Percentiles rank a stretch among this genome's conserved stretches.
These are phyloP conservation scores for Ocimum tenuiflorum DNA, from an alignment of 257 asterid species.

Conservation along the genomic window DNA sequence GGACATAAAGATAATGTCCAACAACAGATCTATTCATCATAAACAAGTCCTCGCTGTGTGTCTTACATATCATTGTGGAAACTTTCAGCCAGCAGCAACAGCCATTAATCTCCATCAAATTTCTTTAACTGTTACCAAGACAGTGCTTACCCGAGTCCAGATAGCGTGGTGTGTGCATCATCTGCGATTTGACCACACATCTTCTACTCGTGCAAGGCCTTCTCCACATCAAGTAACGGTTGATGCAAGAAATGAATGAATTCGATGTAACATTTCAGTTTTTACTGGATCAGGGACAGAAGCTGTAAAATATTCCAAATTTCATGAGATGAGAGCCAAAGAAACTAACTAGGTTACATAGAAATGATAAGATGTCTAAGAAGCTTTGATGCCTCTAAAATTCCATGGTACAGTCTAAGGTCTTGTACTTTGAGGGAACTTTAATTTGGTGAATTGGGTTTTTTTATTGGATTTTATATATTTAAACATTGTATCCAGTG, in stretches of 20 bases:
- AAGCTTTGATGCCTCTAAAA: background rate
- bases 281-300: constrained; percentile 66
- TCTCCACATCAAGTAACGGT: constrained; percentile 33
- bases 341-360: background rate
- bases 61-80: too few relatives aligned
- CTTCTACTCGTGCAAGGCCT: background rate
- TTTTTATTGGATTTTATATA: too few relatives aligned
- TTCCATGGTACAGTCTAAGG: too few relatives aligned
- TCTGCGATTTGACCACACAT: background rate
- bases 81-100: background rate
- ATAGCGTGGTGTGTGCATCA: background rate
- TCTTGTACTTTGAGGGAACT: background rate
- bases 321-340: background rate
- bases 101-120: background rate
- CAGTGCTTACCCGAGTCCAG: background rate
- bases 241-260: constrained; percentile 49
- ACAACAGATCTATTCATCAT: background rate
- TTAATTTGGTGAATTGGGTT: background rate
- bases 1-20: background rate
- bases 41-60: too few relatives aligned
- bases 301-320: constrained; percentile 36
- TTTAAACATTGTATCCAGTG: too few relatives aligned
- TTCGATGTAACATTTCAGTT: constrained; percentile 64
- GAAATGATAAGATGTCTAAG: background rate
- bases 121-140: too few relatives aligned